Base-by-base conservation (phyloP, 2,329 filamentous ascomycete genomes). In the Colletotrichum cordylinicola region DNA sequence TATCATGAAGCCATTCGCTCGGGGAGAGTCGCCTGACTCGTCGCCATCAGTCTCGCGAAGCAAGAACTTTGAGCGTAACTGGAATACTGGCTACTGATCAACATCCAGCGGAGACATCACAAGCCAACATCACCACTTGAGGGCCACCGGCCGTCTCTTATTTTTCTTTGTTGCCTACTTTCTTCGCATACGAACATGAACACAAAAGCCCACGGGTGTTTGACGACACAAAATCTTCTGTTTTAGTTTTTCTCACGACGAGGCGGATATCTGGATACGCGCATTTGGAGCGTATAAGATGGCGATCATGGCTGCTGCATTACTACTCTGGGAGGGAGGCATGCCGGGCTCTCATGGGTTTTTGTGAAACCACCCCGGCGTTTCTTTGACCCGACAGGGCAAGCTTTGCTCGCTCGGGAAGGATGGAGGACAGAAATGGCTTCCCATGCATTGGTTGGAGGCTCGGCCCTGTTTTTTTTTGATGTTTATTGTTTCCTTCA, bases 1-100 rank as follows among this genome's bases (percentile, higher is more conserved):
- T 56, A 87, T 88, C 77, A 88, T 87, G 82, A 83, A 85, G 58
- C 87, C 87, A 56, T 86, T 86, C 6, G 83, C 82, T 2, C 81
- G 85, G 33, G 82, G 84, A 29, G 85, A 86, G 69, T 87, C 85
- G 52, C 85, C 86, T 0, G 86, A 87, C n/a, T 79, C 80, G 9
- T 75, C 77, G 24, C 76, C 77, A 10, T 66, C 77, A 24, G 24
- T 67, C 13, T 39, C 72, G 7, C 68, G 75, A 21, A 58, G 69
- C 64, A 78, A 78, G 39, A 75, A 70, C 56, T 27, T 73, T 37
- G 77, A 78, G 48, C 64, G 75, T 31, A 39, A 43, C 13, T 75
- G 75, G 75, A 77, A 69, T 48, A 37, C 70, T 15, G 73, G 73
- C 15, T 71, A 71, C 39, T 55, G 39, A 55, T 37, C 48, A 33